phyloP scores from a whole-genome alignment of 129 eudicot species.

The Centella asiatica region DNA sequence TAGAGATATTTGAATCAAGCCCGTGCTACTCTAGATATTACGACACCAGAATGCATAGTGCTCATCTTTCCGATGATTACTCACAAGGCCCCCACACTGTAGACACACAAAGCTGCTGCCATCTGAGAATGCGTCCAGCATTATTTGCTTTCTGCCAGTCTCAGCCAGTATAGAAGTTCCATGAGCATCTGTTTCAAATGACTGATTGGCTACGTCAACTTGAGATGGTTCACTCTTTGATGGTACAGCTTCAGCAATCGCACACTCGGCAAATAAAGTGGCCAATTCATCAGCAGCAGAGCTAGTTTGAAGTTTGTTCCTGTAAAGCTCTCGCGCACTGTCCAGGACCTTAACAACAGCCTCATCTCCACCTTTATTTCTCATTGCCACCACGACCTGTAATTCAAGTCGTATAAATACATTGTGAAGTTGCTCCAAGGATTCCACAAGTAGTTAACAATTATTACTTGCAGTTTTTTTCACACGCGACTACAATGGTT shows the following conservation, averaged over 20 bases:
- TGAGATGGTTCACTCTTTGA: conserved; percentile 16
- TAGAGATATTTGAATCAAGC: background rate
- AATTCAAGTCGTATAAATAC: background rate
- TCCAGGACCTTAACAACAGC: conserved; percentile 46
- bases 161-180: conserved; percentile 62
- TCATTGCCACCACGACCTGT: conserved; percentile 73
- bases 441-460: no score
- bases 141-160: conserved; percentile 55
- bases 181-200: conserved; percentile 34
- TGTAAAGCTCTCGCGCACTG: conserved; percentile 70
- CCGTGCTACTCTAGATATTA: conserved; percentile 18
- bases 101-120: conserved; percentile 76
- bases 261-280: conserved; percentile 80
- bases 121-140: conserved; percentile 68
- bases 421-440: background rate
- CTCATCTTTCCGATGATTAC: conserved; percentile 64
- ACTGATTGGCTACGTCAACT: background rate
- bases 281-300: conserved; percentile 71
- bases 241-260: conserved; percentile 64
- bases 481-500: no score
- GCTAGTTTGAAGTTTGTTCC: conserved; percentile 47
- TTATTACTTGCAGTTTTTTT: no score
- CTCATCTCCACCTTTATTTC: conserved; percentile 54
- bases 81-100: conserved; percentile 75
- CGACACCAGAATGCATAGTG: conserved; percentile 72